Evolutionary conservation across 306 rosid species (phyloP), one percentile per base, ranked within the genome.

Genomic region (Vigna nakashimae): DNA sequence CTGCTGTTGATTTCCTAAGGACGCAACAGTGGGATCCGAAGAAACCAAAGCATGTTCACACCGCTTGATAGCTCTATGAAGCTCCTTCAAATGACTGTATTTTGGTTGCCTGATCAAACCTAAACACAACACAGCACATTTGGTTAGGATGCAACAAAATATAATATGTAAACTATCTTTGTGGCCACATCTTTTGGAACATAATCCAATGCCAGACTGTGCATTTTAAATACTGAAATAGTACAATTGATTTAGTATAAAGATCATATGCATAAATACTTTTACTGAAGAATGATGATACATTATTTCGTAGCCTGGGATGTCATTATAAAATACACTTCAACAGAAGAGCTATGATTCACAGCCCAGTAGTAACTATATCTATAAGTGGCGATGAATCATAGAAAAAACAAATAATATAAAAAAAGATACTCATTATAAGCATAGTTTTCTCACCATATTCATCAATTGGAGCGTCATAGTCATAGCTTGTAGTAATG

Each of bases 391-490:
- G 5, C 34, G 7, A 68, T 18, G 73, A 69, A 60, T 75, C 68
- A 43, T 7, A 56, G 32, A 65, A 76, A 17, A 40, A 58, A 48
- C 43, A 64, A 69, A 9, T 40, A 71, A 64, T 22, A 13, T 20
- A 57, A 16, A 6, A 74, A 32, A 63, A 26, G 14, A 6, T 49
- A 69, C 38, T 69, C 51, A 52, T 52, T 40, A 34, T 51, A 62
- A 71, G 80, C 45, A 73, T 57, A 49, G 53, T 48, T 56, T 69
- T 84, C 93, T 83, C 74, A 94, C 98, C 98, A 52, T 89, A 94
- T 83, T 94, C 98, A 75, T 94, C 98, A 69, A 94, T 86, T 56
- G 98, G 98, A 65, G 97, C 97, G 84, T 94, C 96, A 78, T 94
- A 94, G 82, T 94, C 98, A 34, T 94, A 94, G 80, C 97, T 94